phyloP scores from a whole-genome alignment of 768 basidiomycete genomes.

The Mrakia frigida region DNA sequence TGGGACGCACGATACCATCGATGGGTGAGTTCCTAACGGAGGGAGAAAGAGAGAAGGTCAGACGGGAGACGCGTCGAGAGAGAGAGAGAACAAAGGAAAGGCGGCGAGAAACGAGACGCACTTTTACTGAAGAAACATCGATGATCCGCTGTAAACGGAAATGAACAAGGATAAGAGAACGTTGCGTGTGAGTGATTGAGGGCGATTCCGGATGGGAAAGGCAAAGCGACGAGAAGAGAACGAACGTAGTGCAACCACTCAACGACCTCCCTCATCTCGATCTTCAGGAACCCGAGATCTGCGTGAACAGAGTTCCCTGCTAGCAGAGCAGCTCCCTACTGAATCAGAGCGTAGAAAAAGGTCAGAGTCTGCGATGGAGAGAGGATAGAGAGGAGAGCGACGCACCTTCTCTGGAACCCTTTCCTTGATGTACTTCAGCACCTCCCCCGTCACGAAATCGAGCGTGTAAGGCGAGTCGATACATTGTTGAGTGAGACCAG shows the following conservation, averaged over 20 bases:
- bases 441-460: slow-evolving; percentile 56
- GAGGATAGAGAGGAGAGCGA: neutral
- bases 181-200: neutral
- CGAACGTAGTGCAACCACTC: slow-evolving; percentile 44
- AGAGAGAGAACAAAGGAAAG: neutral
- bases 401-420: slow-evolving; percentile 59
- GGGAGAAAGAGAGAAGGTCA: neutral
- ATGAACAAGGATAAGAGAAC: no score
- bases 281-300: slow-evolving; percentile 34
- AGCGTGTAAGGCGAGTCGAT: slow-evolving; percentile 62
- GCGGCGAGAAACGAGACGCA: neutral
- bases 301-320: slow-evolving; percentile 81
- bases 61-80: neutral
- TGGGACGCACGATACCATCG: slow-evolving; percentile 8
- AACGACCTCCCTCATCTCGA: slow-evolving; percentile 65
- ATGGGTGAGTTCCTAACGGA: slow-evolving; percentile 3
- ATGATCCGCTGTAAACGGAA: slow-evolving; percentile 40
- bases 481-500: slow-evolving; percentile 76
- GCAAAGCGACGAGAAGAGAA: neutral
- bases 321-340: slow-evolving; percentile 38
- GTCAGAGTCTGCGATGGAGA: neutral
- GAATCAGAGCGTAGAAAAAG: neutral
- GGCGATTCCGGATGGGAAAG: no score
- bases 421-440: slow-evolving; percentile 72
- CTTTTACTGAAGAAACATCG: slow-evolving; percentile 36